These are phyloP conservation scores for Paxillus involutus DNA, from an alignment of 768 basidiomycete species.

Conservation along the genomic window DNA sequence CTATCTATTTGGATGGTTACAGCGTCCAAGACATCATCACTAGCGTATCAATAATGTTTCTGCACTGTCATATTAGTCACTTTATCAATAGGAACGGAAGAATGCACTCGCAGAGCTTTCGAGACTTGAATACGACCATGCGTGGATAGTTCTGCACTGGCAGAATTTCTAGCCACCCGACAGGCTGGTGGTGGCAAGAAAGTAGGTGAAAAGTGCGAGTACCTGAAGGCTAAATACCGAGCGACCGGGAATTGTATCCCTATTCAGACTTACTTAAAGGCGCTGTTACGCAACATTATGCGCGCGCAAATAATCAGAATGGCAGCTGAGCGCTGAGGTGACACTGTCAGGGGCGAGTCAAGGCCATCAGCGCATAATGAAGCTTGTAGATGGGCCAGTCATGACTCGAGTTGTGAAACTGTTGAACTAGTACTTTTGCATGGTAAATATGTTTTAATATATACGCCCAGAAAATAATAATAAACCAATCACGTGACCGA, in stretches of 20 bases:
- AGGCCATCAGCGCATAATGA: too few relatives aligned
- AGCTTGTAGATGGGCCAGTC: too few relatives aligned
- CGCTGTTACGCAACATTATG: constrained; percentile 17
- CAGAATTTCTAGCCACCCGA: not conserved
- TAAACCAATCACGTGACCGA: constrained; percentile 25
- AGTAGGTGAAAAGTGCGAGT: constrained; percentile 1
- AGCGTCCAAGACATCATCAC: constrained; percentile 9
- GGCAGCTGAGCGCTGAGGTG: too few relatives aligned
- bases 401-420: too few relatives aligned
- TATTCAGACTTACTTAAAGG: not conserved
- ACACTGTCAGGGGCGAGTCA: too few relatives aligned
- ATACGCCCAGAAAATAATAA: too few relatives aligned
- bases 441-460: too few relatives aligned
- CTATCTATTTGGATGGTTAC: constrained; percentile 7
- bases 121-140: not conserved
- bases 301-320: not conserved
- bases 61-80: constrained; percentile 12
- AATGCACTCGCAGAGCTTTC: not conserved
- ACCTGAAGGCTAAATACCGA: constrained; percentile 28
- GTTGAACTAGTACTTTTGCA: too few relatives aligned
- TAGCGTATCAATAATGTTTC: constrained; percentile 15
- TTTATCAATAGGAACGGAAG: not conserved
- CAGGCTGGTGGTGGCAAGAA: not conserved
- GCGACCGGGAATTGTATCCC: constrained; percentile 27
- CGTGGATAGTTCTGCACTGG: not conserved